Percentiles rank a stretch among this genome's conserved stretches.
Evolutionary conservation across 352 stramenopile genomes (phyloP).

Genomic region (Phytophthora pseudosyringae): DNA sequence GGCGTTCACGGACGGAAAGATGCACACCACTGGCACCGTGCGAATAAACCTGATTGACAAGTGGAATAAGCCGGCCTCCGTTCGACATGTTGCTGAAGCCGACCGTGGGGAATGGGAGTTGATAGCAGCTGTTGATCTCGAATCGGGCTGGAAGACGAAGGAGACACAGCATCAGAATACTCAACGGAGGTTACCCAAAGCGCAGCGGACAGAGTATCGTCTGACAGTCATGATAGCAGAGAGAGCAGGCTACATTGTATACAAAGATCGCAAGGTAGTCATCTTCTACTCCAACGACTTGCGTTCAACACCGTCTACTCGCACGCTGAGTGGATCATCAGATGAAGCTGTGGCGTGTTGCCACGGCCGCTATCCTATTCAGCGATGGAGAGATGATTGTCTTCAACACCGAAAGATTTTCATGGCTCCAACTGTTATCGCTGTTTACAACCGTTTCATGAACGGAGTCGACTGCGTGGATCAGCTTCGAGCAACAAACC

Average conservation of each 20-base stretch:
- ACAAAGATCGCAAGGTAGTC: background rate
- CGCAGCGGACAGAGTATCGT: background rate
- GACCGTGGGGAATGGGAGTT: background rate
- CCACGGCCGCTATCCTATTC: background rate
- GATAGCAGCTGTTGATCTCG: background rate
- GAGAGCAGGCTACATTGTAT: background rate
- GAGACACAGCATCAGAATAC: background rate
- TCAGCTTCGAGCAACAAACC: slow-evolving; percentile 5
- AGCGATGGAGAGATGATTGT: slow-evolving; percentile 1
- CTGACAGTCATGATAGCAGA: background rate
- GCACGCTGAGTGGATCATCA: background rate
- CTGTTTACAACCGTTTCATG: slow-evolving; percentile 17
- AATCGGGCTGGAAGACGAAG: background rate
- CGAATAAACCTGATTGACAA: background rate
- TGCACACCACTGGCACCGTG: background rate
- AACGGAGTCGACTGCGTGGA: slow-evolving; percentile 15
- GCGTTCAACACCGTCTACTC: background rate
- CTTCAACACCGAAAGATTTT: slow-evolving; percentile 6
- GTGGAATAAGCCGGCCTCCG: background rate
- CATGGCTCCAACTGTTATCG: slow-evolving; percentile 1
- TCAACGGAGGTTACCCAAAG: background rate
- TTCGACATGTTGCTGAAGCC: background rate
- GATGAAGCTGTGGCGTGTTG: background rate
- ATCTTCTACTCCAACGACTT: slow-evolving; percentile 5
- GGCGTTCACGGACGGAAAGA: slow-evolving; percentile 8